Evolutionary conservation across 2,329 filamentous ascomycete genomes (phyloP), one percentile per base, ranked within the genome.

Genomic region (Parascedosporium putredinis): DNA sequence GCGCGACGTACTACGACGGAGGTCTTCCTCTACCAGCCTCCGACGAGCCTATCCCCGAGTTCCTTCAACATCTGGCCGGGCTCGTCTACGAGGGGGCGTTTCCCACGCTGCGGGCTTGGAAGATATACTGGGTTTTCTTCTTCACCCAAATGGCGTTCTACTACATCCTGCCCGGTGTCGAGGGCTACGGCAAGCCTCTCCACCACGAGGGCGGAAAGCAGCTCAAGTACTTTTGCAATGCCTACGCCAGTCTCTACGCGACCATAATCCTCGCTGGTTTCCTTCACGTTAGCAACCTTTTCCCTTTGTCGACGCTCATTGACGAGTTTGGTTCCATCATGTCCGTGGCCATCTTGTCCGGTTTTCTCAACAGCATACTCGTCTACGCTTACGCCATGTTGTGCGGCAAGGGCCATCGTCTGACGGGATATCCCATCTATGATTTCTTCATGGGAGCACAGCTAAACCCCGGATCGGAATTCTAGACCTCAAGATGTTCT

Each of bases 401-500:
- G 54, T 84, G 93, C 52, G 90, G 90, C 50, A 83, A 82, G 45
- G 78, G 93, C 62, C 89, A 96, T 67, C 86, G 91, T 55, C 96
- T 97, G 89, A 95, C 88, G 5, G 88, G 88, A 20, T 79, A 84
- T 60, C 79, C 77, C 27, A 76, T 94, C 62, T 93, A 94, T 63
- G 88, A 95, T 67, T 94, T 94, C 71, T 95, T 94, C 74, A 90
- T 95, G 79, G 88, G 88, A 34, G 86, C 88, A 3, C 88, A 95
- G 69, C 74, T 95, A 51, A 94, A 95, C 71, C 88, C 88, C 79
- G 88, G 54, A 79, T 96, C 73, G 85, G 84, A 23, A 85, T 89
- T 57, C 71, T 95, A 47, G 88, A 95, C 68, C 88, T 94, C 72
- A 95, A 95, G 73, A 95, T 95, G 88, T 95, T 95, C 70, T 91